Base-by-base conservation (phyloP, 1,284 basidiomycete species). In the Wallemia mellicola region DNA sequence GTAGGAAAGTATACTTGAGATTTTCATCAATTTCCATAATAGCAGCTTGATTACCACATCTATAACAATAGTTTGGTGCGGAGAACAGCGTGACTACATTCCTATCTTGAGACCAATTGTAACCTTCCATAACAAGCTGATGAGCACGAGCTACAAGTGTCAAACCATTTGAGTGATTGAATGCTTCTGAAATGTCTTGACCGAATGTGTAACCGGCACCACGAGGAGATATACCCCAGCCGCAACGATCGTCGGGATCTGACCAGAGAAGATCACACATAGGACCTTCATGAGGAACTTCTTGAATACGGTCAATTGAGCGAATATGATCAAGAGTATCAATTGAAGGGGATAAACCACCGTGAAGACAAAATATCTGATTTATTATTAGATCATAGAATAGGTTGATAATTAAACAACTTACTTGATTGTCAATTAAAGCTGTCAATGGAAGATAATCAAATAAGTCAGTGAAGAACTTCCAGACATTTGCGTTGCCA, bases 21-120 rank as follows among this genome's bases (percentile, higher is more conserved):
- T 67, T 67, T 60, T 57, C 24, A 54, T 59, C 22, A 38, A 56
- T 59, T 19, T 26, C 92, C 83, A 99, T 94, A 71, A 99, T 99
- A 58, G 94, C 94, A 58, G 92, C 92, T 70, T 98, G 94, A 72
- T 99, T 99, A 60, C 92, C 92, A 71, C 94, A 98, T 70, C 94
- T 79, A 76, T 99, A 98, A 74, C 94, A 98, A 73, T 94, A 94
- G 73, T 95, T 95, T 58, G 92, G 92, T 66, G 92, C 92, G 64
- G 91, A 95, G 75, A 96, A 98, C 69, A 98, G 96, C 57, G 92
- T 98, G 64, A 98, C 92, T n/a, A 98, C 94, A 69, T 98, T 98
- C 69, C 89, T 79, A 73, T 98, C 92, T 73, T 96, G 92, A 63
- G 89, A 89, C 63, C 63, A 69, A 62, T 68, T 71, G 67, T 71